Evolutionary conservation across 2,329 filamentous ascomycete genomes (phyloP).

Genomic region (Neopestalotiopsis clavispora): DNA sequence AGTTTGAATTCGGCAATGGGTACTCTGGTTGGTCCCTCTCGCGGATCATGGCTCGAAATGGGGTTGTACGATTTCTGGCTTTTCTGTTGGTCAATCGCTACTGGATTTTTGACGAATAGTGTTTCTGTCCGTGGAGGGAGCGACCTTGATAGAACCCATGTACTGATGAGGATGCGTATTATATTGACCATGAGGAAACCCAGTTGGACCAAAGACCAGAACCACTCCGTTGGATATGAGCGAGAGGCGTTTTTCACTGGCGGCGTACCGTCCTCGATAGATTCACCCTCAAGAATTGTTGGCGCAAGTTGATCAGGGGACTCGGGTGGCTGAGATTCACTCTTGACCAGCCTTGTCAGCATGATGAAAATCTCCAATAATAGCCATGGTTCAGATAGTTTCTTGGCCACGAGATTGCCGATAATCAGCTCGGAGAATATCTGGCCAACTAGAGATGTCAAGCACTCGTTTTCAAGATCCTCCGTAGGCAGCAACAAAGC

Average conservation of each 20-base stretch:
- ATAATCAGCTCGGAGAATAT: conserved; percentile 90
- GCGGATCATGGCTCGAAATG: conserved; percentile 24
- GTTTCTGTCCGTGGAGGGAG: conserved; percentile 57
- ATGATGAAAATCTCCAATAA: conserved; percentile 86
- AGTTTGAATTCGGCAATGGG: conserved; percentile 79
- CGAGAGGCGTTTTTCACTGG: conserved; percentile 21
- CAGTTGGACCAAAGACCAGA: conserved; percentile 63
- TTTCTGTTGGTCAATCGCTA: conserved; percentile 30
- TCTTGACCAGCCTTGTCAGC: conserved; percentile 50
- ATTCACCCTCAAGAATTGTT: background rate
- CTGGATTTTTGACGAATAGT: conserved; percentile 27
- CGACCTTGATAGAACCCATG: conserved; percentile 70
- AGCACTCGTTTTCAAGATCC: conserved; percentile 85
- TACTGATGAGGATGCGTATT: conserved; percentile 68
- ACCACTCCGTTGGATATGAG: conserved; percentile 52
- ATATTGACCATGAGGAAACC: conserved; percentile 61
- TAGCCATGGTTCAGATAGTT: conserved; percentile 85
- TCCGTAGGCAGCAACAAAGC: conserved; percentile 88
- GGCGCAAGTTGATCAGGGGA: background rate
- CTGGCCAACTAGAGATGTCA: conserved; percentile 83
- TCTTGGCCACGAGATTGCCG: conserved; percentile 79
- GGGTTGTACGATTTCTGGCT: conserved; percentile 28
- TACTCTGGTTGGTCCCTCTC: conserved; percentile 43
- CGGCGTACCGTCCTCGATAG: background rate
- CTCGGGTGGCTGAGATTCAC: conserved; percentile 16